Conservation (phyloP, 768 basidiomycete genomes). For the Galerina marginata region DNA sequence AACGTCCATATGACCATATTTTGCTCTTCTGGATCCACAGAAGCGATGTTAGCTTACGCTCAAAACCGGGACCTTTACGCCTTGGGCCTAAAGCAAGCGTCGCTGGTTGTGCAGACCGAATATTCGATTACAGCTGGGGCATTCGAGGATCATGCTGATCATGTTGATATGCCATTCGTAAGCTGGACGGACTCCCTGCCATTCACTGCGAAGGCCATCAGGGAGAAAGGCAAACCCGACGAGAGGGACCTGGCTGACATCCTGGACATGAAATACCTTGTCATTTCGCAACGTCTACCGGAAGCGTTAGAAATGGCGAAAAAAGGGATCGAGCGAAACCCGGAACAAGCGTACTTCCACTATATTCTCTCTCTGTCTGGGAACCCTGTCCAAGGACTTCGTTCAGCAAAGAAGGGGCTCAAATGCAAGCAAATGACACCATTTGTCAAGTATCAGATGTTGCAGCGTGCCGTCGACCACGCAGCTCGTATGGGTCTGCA, state of each 20-base stretch:
- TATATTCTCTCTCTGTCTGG: slow-evolving; percentile 59
- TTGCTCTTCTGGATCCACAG: slow-evolving; percentile 48
- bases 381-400: slow-evolving; percentile 53
- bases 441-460: slow-evolving; percentile 58
- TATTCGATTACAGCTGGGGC: slow-evolving; percentile 61
- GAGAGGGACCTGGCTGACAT: slow-evolving; percentile 67
- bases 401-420: slow-evolving; percentile 67
- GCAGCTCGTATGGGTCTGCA: slow-evolving; percentile 59
- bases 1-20: slow-evolving; percentile 38
- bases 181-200: slow-evolving; percentile 65
- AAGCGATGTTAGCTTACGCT: slow-evolving; percentile 54
- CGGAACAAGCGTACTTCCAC: slow-evolving; percentile 64
- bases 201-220: slow-evolving; percentile 59
- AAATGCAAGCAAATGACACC: slow-evolving; percentile 58
- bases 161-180: slow-evolving; percentile 61
- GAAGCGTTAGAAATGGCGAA: slow-evolving; percentile 54
- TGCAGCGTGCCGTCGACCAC: slow-evolving; percentile 65
- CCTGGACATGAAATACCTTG: slow-evolving; percentile 62
- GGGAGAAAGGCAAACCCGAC: slow-evolving; percentile 40
- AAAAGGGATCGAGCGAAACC: slow-evolving; percentile 55
- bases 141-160: slow-evolving; percentile 23
- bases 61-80: slow-evolving; percentile 53
- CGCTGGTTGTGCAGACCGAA: slow-evolving; percentile 59
- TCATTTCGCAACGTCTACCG: slow-evolving; percentile 51
- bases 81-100: slow-evolving; percentile 54